Conservation (phyloP, 192 early-diverging fungal genomes). For the Funneliformis mosseae region DNA sequence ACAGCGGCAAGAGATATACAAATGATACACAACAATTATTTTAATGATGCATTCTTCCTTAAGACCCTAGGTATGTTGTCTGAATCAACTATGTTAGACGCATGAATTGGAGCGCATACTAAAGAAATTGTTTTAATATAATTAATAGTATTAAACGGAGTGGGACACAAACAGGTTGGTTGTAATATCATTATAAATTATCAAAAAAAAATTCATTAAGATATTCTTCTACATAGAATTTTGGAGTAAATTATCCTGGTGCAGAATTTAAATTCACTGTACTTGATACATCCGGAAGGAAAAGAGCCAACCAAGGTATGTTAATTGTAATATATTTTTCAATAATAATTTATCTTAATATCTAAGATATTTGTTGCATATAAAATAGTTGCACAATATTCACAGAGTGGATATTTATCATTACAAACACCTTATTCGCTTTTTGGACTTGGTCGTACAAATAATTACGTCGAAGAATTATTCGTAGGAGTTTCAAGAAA, state of each 20-base stretch:
- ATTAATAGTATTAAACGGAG: conserved; percentile 27
- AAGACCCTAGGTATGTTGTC: conserved; percentile 76
- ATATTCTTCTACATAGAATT: conserved; percentile 30
- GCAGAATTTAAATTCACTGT: conserved; percentile 88
- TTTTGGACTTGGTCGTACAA: conserved; percentile 90
- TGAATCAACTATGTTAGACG: not conserved
- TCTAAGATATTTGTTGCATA: not conserved
- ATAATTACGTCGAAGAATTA: conserved; percentile 94
- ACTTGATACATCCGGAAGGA: conserved; percentile 73
- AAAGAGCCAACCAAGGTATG: conserved; percentile 74
- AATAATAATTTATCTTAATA: not conserved
- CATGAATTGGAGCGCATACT: not conserved
- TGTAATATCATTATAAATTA: not conserved
- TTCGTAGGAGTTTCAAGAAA: conserved; percentile 78
- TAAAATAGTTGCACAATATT: conserved; percentile 68
- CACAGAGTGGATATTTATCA: conserved; percentile 76
- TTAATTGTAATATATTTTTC: not conserved
- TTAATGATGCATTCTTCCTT: conserved; percentile 93
- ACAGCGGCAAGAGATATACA: conserved; percentile 53
- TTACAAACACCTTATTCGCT: conserved; percentile 80
- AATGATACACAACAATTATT: conserved; percentile 85
- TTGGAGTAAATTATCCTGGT: conserved; percentile 83
- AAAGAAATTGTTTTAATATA: conserved; percentile 22
- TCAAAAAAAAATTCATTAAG: no score
- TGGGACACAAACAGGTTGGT: conserved; percentile 19